Conservation (phyloP, 306 rosid genomes). For the Malus fusca region DNA sequence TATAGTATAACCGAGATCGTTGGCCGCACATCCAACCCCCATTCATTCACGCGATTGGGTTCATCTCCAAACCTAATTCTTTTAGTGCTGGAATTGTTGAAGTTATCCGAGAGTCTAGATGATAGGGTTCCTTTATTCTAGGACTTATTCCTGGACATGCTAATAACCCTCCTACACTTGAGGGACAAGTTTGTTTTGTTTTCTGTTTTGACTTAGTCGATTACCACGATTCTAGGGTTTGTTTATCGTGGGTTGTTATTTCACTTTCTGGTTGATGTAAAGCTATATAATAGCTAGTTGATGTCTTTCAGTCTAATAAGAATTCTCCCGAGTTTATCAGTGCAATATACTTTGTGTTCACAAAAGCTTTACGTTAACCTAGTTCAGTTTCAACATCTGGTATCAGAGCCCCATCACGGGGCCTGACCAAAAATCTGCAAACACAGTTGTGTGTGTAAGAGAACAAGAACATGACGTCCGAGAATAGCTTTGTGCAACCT, state of each 20-base stretch:
- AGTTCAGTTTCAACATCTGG: background rate
- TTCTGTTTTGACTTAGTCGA: too few species aligned
- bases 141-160: background rate
- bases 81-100: too few species aligned
- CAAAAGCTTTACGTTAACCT: background rate
- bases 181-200: too few species aligned
- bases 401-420: background rate
- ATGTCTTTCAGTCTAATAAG: too few species aligned
- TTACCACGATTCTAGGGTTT: background rate
- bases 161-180: too few species aligned
- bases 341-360: background rate
- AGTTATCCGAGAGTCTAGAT: background rate
- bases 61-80: too few species aligned
- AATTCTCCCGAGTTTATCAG: background rate
- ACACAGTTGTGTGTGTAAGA: background rate
- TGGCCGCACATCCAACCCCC: too few species aligned
- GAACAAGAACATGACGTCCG: too few species aligned
- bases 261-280: background rate
- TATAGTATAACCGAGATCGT: too few species aligned
- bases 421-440: background rate
- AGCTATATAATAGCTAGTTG: background rate
- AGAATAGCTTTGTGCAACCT: too few species aligned
- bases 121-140: background rate
- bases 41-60: too few species aligned
- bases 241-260: background rate